phyloP scores from a whole-genome alignment of 495 filamentous ascomycete genomes.

The Penicillium psychrofluorescens region DNA sequence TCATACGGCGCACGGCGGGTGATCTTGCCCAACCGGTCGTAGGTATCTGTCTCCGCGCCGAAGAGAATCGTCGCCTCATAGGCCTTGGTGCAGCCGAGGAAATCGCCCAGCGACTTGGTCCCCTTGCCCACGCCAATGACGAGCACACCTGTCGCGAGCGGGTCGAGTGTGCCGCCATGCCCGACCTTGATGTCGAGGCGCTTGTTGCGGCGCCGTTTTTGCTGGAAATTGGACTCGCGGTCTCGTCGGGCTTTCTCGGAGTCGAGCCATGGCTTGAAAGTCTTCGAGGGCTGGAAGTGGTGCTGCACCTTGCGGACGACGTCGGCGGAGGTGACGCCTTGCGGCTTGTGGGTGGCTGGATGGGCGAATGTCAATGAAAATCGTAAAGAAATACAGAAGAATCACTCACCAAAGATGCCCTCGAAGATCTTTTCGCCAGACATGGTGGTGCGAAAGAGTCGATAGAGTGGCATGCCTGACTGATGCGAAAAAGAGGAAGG shows the following conservation, averaged over 20 bases:
- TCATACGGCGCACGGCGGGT: slow-evolving; percentile 64
- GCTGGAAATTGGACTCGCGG: slow-evolving; percentile 47
- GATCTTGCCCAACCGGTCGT: slow-evolving; percentile 78
- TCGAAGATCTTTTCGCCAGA: slow-evolving; percentile 56
- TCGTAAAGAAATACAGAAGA: background rate
- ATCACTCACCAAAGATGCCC: slow-evolving; percentile 60
- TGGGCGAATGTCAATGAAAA: background rate
- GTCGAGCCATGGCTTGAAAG: slow-evolving; percentile 69
- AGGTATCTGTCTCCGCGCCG: slow-evolving; percentile 86
- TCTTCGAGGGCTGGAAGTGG: slow-evolving; percentile 70
- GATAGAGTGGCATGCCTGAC: background rate
- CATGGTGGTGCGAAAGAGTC: slow-evolving; percentile 43
- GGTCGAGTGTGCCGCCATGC: slow-evolving; percentile 93
- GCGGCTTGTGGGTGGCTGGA: slow-evolving; percentile 86
- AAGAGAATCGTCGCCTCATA: slow-evolving; percentile 89
- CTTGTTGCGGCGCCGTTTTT: slow-evolving; percentile 44
- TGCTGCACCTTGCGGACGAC: slow-evolving; percentile 76
- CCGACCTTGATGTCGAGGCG: slow-evolving; percentile 80
- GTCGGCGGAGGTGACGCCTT: slow-evolving; percentile 75
- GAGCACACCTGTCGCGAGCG: slow-evolving; percentile 86
- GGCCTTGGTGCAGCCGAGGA: slow-evolving; percentile 81
- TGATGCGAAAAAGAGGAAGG: too few species aligned
- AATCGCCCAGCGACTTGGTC: slow-evolving; percentile 71
- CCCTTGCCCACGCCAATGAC: slow-evolving; percentile 81
- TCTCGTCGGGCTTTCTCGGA: slow-evolving; percentile 45